Percentiles rank a stretch among this genome's conserved stretches.
phyloP scores from a whole-genome alignment of 768 basidiomycete species.

The Clathrus columnatus region DNA sequence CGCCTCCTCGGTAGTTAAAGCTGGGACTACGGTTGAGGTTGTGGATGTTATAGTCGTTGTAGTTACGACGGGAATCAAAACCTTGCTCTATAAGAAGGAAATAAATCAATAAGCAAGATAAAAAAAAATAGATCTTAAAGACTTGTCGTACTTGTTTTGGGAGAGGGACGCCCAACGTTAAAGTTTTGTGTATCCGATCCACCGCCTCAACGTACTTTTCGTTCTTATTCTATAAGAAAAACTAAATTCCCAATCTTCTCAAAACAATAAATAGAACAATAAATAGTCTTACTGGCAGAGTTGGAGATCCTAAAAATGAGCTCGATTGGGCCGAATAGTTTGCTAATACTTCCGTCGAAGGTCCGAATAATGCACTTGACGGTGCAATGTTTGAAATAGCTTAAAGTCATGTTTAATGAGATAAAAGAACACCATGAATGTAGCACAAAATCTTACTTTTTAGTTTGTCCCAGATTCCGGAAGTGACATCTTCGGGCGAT shows the following conservation, averaged over 20 bases:
- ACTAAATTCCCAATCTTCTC: too few relatives aligned
- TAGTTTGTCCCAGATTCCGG: conserved; percentile 4
- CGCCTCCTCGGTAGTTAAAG: conserved; percentile 8
- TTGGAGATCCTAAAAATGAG: conserved; percentile 3
- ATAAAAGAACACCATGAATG: not conserved
- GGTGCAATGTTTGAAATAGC: not conserved
- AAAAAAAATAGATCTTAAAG: conserved; percentile 13
- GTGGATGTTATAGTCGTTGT: conserved; percentile 1
- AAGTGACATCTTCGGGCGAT: not conserved
- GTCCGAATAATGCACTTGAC: conserved; percentile 40
- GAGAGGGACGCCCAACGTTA: conserved; percentile 47
- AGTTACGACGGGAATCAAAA: not conserved
- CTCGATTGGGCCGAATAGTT: conserved; percentile 1
- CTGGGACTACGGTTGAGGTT: not conserved
- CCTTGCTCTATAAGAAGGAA: not conserved
- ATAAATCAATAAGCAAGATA: conserved; percentile 21
- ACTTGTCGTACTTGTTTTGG: conserved; percentile 32
- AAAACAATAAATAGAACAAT: too few relatives aligned
- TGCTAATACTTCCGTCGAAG: not conserved
- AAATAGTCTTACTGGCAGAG: too few relatives aligned
- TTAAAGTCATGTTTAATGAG: too few relatives aligned
- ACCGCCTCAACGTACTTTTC: conserved; percentile 35
- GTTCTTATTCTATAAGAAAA: conserved; percentile 5
- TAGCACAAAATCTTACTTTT: not conserved
- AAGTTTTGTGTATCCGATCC: conserved; percentile 55